Evolutionary conservation across 2,329 filamentous ascomycete species (phyloP), one percentile per base, ranked within the genome.

Genomic region (Talaromyces sp.): DNA sequence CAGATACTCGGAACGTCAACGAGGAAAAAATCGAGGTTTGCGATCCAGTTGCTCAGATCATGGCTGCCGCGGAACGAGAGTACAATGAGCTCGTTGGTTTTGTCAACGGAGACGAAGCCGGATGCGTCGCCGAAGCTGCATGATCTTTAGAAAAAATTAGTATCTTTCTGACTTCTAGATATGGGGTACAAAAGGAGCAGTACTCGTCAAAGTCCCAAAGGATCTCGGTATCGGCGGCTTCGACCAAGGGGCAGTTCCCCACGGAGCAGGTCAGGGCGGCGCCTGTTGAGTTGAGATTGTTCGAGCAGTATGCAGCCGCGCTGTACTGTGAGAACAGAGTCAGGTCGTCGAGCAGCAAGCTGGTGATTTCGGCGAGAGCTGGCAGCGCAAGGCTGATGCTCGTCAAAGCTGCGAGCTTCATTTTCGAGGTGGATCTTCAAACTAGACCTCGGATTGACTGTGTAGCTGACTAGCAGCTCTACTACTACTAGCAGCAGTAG

Each of bases 301-400:
- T 68, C 2, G 75, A 67, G 67, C 82, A 84, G 69, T 84, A 84
- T 31, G 81, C 74, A 3, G 82, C 82, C 1, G 80, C 81, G 3
- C 80, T 75, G 66, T 81, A 84, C 61, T 84, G 77, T 41, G 79
- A 76, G 67, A 80, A 82, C 62, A 82, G 71, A 3, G 72, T 69
- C 12, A 83, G 70, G 51, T 78, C 70, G n/a, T 72, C 66, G 43
- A 81, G 68, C 14, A 79, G 63, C 24, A 56, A 50, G 14, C 51
- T 43, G 31, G 38, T n/a, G n/a, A 61, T 55, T 19, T 55, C 59
- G 58, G 29, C 24, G 27, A 52, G 24, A n/a, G 24, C 24, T 10
- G 26, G 48, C 24, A 27, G 48, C 27, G 24, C 24, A 12, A 27
- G 48, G 12, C 11, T 11, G 8, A 27, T n/a, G 7, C 11, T 29